These are phyloP conservation scores for Begonia peltatifolia DNA, from an alignment of 306 rosid species.

Conservation along the genomic window DNA sequence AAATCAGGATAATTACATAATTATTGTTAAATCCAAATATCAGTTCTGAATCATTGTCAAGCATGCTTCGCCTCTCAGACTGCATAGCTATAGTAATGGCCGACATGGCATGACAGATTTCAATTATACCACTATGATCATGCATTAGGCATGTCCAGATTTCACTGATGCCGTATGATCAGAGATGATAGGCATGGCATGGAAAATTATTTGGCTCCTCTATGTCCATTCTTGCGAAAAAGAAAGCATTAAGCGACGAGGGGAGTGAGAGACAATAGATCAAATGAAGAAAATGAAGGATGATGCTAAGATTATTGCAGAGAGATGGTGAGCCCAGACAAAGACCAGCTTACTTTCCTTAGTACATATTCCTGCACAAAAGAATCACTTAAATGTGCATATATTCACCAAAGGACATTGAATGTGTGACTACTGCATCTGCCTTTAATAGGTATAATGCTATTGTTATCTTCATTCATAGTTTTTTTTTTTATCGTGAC, in stretches of 20 bases:
- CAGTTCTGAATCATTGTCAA: slow-evolving; percentile 71
- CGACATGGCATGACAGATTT: slow-evolving; percentile 45
- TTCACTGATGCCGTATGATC: slow-evolving; percentile 70
- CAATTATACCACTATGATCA: slow-evolving; percentile 28
- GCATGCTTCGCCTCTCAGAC: slow-evolving; percentile 95
- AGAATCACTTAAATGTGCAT: slow-evolving; percentile 57
- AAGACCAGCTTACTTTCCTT: slow-evolving; percentile 47
- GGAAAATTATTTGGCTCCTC: slow-evolving; percentile 56
- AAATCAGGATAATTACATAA: slow-evolving; percentile 74
- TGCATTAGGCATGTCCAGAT: slow-evolving; percentile 45
- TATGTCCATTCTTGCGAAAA: slow-evolving; percentile 53
- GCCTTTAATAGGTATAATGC: too few species aligned
- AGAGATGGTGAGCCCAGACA: slow-evolving; percentile 66
- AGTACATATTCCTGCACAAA: slow-evolving; percentile 81
- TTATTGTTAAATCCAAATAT: slow-evolving; percentile 70
- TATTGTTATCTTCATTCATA: too few species aligned
- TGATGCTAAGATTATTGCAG: too few species aligned
- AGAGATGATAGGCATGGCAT: slow-evolving; percentile 51
- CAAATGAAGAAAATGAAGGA: slow-evolving; percentile 23
- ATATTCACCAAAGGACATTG: slow-evolving; percentile 23
- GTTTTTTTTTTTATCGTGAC: too few species aligned
- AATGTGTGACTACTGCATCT: too few species aligned
- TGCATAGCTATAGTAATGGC: slow-evolving; percentile 60
- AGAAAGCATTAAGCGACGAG: slow-evolving; percentile 45
- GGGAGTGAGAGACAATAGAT: slow-evolving; percentile 1